phyloP scores from a whole-genome alignment of 225 moss, liverwort and hornwort species.

The Physcomitrellopsis africana region DNA sequence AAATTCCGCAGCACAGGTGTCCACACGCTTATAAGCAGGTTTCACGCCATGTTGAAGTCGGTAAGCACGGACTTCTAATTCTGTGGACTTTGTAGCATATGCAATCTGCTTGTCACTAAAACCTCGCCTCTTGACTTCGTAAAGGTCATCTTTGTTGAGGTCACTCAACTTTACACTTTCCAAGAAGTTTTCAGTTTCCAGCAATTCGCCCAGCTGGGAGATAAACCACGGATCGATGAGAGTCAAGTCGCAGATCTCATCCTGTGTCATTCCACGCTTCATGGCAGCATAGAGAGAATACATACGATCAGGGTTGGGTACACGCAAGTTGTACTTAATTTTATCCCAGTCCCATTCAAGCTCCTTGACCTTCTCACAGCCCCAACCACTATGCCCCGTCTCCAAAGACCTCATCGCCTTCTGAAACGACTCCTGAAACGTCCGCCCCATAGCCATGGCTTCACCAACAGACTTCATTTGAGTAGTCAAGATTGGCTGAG shows the following conservation, averaged over 20 bases:
- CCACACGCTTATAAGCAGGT: slow-evolving; percentile 95
- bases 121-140: slow-evolving; percentile 85
- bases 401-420: slow-evolving; percentile 96
- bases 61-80: slow-evolving; percentile 78
- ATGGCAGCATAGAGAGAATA: slow-evolving; percentile 87
- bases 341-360: slow-evolving; percentile 88
- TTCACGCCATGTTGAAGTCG: slow-evolving; percentile 79
- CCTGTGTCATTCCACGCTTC: slow-evolving; percentile 86
- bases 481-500: slow-evolving; percentile 82
- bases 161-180: slow-evolving; percentile 58
- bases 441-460: slow-evolving; percentile 97
- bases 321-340: slow-evolving; percentile 83
- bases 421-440: slow-evolving; percentile 94
- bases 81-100: slow-evolving; percentile 73
- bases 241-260: slow-evolving; percentile 80
- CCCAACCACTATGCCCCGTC: slow-evolving; percentile 95
- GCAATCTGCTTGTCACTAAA: slow-evolving; percentile 98
- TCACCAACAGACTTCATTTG: slow-evolving; percentile 99
- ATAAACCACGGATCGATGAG: slow-evolving; percentile 97
- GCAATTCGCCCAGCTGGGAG: slow-evolving; percentile 80
- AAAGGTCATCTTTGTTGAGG: slow-evolving; percentile 71
- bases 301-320: slow-evolving; percentile 93
- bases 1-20: slow-evolving; percentile 98
- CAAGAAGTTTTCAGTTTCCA: slow-evolving; percentile 77
- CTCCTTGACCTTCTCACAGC: slow-evolving; percentile 92